Percentiles rank a stretch among this genome's conserved stretches.
phyloP scores from a whole-genome alignment of 1,284 basidiomycete species.

The Marasmius sp. region DNA sequence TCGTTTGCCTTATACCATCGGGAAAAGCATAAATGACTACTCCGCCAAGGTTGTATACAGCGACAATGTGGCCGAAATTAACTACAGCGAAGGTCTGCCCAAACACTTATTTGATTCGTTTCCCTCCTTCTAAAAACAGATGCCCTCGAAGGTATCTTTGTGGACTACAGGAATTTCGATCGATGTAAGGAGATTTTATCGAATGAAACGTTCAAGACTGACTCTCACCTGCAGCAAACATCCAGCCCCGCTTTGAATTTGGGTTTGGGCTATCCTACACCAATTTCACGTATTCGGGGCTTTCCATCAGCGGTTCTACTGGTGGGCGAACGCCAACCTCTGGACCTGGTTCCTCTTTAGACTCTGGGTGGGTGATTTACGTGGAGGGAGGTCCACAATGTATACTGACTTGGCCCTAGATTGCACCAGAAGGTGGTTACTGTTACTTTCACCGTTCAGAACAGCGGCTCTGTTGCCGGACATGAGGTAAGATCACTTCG shows the following conservation, averaged over 20 bases:
- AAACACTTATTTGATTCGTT: background rate
- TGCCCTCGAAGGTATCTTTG: constrained; percentile 37
- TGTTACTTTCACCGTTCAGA: constrained; percentile 44
- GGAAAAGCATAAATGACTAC: constrained; percentile 58
- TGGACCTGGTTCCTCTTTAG: constrained; percentile 45
- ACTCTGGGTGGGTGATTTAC: constrained; percentile 36
- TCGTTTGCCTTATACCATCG: constrained; percentile 63
- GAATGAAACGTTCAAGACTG: background rate
- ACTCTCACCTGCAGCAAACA: constrained; percentile 32
- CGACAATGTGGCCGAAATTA: constrained; percentile 33
- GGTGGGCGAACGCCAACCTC: constrained; percentile 37
- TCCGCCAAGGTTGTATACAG: constrained; percentile 41
- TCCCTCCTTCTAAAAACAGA: background rate
- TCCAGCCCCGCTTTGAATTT: constrained; percentile 64
- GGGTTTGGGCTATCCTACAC: constrained; percentile 75
- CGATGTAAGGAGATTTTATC: background rate
- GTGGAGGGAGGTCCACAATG: background rate
- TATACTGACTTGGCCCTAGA: constrained; percentile 22
- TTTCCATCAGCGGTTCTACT: constrained; percentile 42
- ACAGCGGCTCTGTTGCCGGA: constrained; percentile 46
- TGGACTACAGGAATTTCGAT: constrained; percentile 71
- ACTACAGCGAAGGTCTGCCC: constrained; percentile 41
- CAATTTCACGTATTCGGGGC: constrained; percentile 51
- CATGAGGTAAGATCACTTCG: constrained; percentile 38
- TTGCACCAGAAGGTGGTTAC: constrained; percentile 45